A percentile compares a stretch with the other conserved stretches of the same genome.
These are phyloP conservation scores for Populus davidiana DNA, from an alignment of 345 rosid species.

Conservation along the genomic window DNA sequence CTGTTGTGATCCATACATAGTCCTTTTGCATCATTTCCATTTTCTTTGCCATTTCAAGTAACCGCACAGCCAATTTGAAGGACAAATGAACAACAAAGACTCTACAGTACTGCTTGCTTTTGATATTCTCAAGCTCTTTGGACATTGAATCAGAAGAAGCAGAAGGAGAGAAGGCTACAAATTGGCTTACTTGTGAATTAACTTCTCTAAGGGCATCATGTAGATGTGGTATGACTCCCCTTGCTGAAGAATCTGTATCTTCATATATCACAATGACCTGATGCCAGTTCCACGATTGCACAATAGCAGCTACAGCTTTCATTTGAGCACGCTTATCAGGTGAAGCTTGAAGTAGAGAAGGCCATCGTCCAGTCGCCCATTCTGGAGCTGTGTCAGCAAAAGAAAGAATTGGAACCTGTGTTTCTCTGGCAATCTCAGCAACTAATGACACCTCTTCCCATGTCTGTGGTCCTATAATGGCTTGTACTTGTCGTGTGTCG, in stretches of 20 bases:
- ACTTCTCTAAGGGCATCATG: constrained; percentile 12
- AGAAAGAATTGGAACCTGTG: constrained; percentile 21
- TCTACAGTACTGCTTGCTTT: constrained; percentile 10
- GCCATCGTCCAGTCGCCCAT: constrained; percentile 19
- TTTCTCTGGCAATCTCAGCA: constrained; percentile 13
- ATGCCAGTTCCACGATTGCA: constrained; percentile 21
- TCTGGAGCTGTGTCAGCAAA: constrained; percentile 16
- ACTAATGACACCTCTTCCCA: constrained; percentile 30
- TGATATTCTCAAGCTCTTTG: constrained; percentile 1
- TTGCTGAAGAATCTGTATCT: constrained; percentile 12
- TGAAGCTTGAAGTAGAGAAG: constrained; percentile 21
- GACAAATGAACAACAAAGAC: constrained; percentile 35
- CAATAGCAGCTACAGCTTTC: constrained; percentile 26
- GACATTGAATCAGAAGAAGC: constrained; percentile 1
- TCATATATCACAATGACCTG: constrained; percentile 16
- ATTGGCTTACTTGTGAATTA: constrained; percentile 3
- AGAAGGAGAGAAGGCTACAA: constrained; percentile 11
- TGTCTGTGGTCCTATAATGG: constrained; percentile 24
- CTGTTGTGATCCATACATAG: constrained; percentile 36
- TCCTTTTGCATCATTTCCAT: constrained; percentile 31
- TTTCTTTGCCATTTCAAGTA: constrained; percentile 22
- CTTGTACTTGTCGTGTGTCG: constrained; percentile 1
- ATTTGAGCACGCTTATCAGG: constrained; percentile 16
- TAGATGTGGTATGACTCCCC: constrained; percentile 11
- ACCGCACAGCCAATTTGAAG: neutral